A percentile compares a stretch with the other conserved stretches of the same genome.
Conservation (phyloP, 257 asterid genomes). For the Penstemon barbatus region DNA sequence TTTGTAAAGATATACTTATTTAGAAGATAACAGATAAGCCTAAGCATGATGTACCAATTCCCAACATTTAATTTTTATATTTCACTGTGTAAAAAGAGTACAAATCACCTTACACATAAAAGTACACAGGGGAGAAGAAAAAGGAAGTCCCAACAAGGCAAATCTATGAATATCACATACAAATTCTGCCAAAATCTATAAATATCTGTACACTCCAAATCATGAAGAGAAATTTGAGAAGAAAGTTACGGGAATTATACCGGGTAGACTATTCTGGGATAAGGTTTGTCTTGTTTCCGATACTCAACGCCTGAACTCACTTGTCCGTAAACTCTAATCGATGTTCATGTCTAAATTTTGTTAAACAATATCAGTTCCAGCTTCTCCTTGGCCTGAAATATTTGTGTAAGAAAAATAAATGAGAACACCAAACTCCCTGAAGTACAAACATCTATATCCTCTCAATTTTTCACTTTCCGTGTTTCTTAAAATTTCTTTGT, state of each 20-base stretch:
- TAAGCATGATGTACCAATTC: neutral
- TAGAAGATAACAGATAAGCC: too few relatives aligned
- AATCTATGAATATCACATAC: conserved; percentile 22
- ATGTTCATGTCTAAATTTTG: conserved; percentile 33
- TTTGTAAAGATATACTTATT: too few relatives aligned
- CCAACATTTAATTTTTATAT: neutral
- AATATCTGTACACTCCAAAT: conserved; percentile 37
- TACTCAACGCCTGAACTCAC: conserved; percentile 20
- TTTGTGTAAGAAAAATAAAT: conserved; percentile 42
- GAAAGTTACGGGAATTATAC: neutral
- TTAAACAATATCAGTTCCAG: conserved; percentile 67
- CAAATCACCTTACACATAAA: neutral
- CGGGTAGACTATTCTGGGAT: conserved; percentile 4
- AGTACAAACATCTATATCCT: conserved; percentile 29
- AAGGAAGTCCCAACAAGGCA: neutral
- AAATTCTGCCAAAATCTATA: conserved; percentile 22
- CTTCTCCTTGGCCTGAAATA: conserved; percentile 89
- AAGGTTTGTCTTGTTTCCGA: conserved; percentile 22
- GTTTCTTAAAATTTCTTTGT: neutral
- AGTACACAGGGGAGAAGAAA: conserved; percentile 10
- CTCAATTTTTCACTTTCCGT: conserved; percentile 23
- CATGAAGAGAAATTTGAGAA: conserved; percentile 14
- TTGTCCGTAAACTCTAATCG: conserved; percentile 28
- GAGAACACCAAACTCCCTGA: conserved; percentile 46
- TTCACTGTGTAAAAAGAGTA: conserved; percentile 18